Percentiles rank a stretch among this genome's conserved stretches.
phyloP scores from a whole-genome alignment of 352 stramenopile genomes.

The Ochromonadaceae sp. region DNA sequence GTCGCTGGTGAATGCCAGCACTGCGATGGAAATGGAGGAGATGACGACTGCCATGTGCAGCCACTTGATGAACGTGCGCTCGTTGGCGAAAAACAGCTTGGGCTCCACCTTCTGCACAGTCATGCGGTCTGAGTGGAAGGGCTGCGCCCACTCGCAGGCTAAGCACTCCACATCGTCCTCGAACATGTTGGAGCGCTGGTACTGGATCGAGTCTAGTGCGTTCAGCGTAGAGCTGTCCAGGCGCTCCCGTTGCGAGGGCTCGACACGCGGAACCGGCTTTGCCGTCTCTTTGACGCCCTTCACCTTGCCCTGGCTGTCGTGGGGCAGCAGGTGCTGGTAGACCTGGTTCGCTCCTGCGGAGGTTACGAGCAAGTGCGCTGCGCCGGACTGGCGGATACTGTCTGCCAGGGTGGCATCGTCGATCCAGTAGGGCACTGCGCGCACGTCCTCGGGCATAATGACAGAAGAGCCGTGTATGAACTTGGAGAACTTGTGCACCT shows the following conservation, averaged over 20 bases:
- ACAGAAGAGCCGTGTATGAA: slow-evolving; percentile 63
- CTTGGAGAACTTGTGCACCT: slow-evolving; percentile 50
- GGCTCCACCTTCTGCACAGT: slow-evolving; percentile 45
- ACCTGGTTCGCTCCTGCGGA: slow-evolving; percentile 45
- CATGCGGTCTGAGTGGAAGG: slow-evolving; percentile 39
- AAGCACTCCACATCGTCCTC: slow-evolving; percentile 15
- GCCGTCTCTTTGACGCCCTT: too few species aligned
- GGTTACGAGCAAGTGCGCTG: slow-evolving; percentile 35
- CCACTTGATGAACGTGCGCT: slow-evolving; percentile 63
- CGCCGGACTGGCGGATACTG: slow-evolving; percentile 46
- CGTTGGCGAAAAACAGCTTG: slow-evolving; percentile 65
- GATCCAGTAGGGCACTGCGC: slow-evolving; percentile 63
- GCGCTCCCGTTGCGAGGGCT: too few species aligned
- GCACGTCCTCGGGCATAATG: slow-evolving; percentile 55
- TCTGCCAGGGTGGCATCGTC: slow-evolving; percentile 53
- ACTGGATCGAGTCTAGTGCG: too few species aligned
- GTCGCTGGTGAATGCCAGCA: slow-evolving; percentile 45
- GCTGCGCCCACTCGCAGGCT: slow-evolving; percentile 35
- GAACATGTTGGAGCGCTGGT: too few species aligned
- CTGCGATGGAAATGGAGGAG: slow-evolving; percentile 42
- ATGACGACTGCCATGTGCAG: slow-evolving; percentile 52
- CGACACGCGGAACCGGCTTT: background rate
- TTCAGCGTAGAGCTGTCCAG: too few species aligned
- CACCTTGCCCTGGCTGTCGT: background rate
- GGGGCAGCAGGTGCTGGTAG: slow-evolving; percentile 46